Evolutionary conservation across 768 basidiomycete genomes (phyloP).

Genomic region (Coprinellus micaceus): DNA sequence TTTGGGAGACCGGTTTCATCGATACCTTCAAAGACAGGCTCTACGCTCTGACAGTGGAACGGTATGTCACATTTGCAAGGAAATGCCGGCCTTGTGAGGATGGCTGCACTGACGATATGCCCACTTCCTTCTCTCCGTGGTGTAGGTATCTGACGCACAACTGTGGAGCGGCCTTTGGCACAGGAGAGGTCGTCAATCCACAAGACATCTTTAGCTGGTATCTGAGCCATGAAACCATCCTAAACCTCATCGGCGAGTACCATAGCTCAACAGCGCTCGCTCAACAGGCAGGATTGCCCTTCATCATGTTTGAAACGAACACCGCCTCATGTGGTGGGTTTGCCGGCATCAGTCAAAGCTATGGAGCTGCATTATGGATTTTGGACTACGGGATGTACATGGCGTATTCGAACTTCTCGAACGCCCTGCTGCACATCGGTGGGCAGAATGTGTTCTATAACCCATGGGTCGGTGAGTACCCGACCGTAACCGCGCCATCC

Average conservation of each 20-base stretch:
- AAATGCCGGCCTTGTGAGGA: not conserved
- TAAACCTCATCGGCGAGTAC: conserved; percentile 48
- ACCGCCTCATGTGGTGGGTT: conserved; percentile 70
- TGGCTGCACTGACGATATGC: not conserved
- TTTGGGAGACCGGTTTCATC: conserved; percentile 49
- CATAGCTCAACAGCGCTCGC: conserved; percentile 46
- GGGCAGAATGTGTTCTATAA: conserved; percentile 66
- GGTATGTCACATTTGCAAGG: conserved; percentile 31
- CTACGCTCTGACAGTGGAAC: conserved; percentile 49
- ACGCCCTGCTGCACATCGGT: conserved; percentile 52
- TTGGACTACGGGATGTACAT: conserved; percentile 59
- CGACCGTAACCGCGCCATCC: not conserved
- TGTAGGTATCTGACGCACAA: conserved; percentile 47
- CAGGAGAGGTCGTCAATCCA: conserved; percentile 26
- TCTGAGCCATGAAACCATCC: conserved; percentile 57
- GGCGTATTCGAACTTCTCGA: conserved; percentile 52
- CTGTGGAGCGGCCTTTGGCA: conserved; percentile 47
- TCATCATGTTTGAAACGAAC: no score
- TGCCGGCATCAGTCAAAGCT: conserved; percentile 56
- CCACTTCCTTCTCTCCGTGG: not conserved
- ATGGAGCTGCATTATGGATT: conserved; percentile 62
- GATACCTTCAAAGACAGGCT: conserved; percentile 38
- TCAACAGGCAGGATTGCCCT: conserved; percentile 37
- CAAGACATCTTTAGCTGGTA: conserved; percentile 52
- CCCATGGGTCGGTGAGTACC: conserved; percentile 29